These are phyloP conservation scores for Casuarina equisetifolia DNA, from an alignment of 306 rosid genomes.

Conservation along the genomic window DNA sequence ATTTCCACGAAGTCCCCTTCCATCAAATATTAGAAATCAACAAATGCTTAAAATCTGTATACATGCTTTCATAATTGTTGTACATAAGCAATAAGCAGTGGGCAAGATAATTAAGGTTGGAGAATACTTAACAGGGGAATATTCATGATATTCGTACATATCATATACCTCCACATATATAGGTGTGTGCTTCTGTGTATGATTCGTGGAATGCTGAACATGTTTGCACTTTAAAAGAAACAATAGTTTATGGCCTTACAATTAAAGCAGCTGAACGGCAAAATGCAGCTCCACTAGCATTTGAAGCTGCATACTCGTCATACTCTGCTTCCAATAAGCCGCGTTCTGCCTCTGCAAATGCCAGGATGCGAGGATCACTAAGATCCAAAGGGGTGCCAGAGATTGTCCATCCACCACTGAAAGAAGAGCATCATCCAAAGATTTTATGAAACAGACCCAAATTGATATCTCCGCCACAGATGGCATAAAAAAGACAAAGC, in stretches of 20 bases:
- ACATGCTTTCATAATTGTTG: background rate
- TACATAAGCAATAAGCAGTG: background rate
- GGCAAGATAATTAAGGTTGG: background rate
- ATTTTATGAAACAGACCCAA: slow-evolving; percentile 15
- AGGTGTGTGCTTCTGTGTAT: background rate
- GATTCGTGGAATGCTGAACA: slow-evolving; percentile 1
- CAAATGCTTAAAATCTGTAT: background rate
- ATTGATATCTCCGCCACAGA: background rate
- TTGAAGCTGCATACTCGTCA: slow-evolving; percentile 88
- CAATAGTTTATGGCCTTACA: slow-evolving; percentile 47
- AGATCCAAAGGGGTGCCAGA: slow-evolving; percentile 96
- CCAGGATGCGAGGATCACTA: slow-evolving; percentile 89
- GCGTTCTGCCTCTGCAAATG: slow-evolving; percentile 97
- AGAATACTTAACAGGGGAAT: background rate
- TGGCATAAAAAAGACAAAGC: slow-evolving; percentile 7
- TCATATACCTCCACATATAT: background rate
- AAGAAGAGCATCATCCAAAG: slow-evolving; percentile 25
- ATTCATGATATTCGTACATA: background rate
- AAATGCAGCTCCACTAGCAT: slow-evolving; percentile 89
- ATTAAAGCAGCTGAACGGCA: slow-evolving; percentile 95
- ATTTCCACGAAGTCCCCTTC: background rate
- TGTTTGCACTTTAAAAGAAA: background rate
- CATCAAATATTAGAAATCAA: background rate
- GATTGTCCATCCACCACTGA: slow-evolving; percentile 95
- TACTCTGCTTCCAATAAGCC: slow-evolving; percentile 87